phyloP scores from a whole-genome alignment of 2,329 filamentous ascomycete species.

The Podosphaera fusca region DNA sequence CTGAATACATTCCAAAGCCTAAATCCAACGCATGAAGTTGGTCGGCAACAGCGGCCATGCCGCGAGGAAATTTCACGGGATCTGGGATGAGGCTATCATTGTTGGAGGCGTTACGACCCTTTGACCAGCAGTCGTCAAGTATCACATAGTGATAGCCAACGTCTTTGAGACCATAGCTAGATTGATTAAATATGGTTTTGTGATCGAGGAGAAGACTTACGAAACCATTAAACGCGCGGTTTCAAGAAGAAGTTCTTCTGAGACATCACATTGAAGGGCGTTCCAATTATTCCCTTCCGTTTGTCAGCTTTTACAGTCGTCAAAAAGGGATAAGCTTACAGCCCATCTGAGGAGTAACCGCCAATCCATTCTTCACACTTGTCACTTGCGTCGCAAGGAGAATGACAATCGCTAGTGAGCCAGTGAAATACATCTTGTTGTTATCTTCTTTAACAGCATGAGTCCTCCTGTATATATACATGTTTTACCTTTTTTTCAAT shows the following conservation, averaged over 20 bases:
- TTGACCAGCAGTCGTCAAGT: conserved; percentile 29
- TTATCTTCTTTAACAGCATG: no score
- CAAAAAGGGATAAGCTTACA: conserved; percentile 12
- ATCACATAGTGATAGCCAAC: conserved; percentile 33
- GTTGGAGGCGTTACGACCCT: conserved; percentile 19
- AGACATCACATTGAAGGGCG: conserved; percentile 26
- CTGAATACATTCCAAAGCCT: conserved; percentile 29
- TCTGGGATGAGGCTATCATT: conserved; percentile 22
- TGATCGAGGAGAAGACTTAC: background rate
- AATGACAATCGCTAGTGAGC: no score
- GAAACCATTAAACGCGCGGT: conserved; percentile 23
- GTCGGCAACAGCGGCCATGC: conserved; percentile 24
- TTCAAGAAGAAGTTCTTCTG: conserved; percentile 24
- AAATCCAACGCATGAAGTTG: conserved; percentile 24
- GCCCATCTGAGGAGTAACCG: conserved; percentile 21
- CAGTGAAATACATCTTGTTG: no score
- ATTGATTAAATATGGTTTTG: background rate
- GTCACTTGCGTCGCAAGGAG: no score
- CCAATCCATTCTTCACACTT: conserved; percentile 19
- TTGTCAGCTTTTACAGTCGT: background rate
- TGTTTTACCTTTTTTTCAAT: no score
- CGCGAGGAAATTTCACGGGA: conserved; percentile 22
- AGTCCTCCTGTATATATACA: no score
- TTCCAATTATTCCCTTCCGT: conserved; percentile 22
- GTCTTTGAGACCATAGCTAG: conserved; percentile 24